phyloP scores from a whole-genome alignment of 805 yeast genomes.

The Blastobotrys chiropterorum region DNA sequence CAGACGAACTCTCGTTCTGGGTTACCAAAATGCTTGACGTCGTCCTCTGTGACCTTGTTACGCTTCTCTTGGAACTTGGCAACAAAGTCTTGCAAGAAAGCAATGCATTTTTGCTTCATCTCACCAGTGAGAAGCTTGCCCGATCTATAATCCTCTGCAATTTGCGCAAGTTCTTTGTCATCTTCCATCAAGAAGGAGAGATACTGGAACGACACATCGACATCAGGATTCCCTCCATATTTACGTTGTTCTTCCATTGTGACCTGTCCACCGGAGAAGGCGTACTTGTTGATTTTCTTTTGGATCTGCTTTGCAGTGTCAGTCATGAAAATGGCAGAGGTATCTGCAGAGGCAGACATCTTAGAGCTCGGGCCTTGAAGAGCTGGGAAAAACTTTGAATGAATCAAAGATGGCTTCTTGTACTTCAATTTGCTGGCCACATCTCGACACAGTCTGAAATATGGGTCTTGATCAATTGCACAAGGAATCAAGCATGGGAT shows the following conservation, averaged over 20 bases:
- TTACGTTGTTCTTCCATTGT: constrained; percentile 85
- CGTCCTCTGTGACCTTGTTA: constrained; percentile 53
- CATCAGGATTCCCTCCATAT: constrained; percentile 89
- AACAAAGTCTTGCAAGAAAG: constrained; percentile 72
- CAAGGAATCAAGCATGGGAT: constrained; percentile 97
- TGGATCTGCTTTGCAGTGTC: constrained; percentile 89
- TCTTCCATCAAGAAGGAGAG: constrained; percentile 84
- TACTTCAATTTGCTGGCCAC: constrained; percentile 91
- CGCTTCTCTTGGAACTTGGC: constrained; percentile 77
- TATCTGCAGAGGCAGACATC: constrained; percentile 92
- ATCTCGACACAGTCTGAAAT: constrained; percentile 94
- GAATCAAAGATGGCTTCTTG: constrained; percentile 86
- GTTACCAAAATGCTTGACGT: constrained; percentile 60
- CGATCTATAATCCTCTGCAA: constrained; percentile 58
- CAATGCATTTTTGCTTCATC: constrained; percentile 82
- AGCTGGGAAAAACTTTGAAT: constrained; percentile 96
- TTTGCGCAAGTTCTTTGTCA: constrained; percentile 63
- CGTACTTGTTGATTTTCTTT: constrained; percentile 92
- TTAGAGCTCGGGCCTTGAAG: constrained; percentile 92
- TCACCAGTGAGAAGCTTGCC: constrained; percentile 91
- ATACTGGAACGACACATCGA: constrained; percentile 93
- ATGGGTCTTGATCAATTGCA: constrained; percentile 98
- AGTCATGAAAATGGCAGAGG: constrained; percentile 89
- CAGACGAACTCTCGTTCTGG: constrained; percentile 63
- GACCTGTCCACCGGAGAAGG: constrained; percentile 90